Base-by-base conservation (phyloP, 139 green algal species). In the Haematococcus lacustris region DNA sequence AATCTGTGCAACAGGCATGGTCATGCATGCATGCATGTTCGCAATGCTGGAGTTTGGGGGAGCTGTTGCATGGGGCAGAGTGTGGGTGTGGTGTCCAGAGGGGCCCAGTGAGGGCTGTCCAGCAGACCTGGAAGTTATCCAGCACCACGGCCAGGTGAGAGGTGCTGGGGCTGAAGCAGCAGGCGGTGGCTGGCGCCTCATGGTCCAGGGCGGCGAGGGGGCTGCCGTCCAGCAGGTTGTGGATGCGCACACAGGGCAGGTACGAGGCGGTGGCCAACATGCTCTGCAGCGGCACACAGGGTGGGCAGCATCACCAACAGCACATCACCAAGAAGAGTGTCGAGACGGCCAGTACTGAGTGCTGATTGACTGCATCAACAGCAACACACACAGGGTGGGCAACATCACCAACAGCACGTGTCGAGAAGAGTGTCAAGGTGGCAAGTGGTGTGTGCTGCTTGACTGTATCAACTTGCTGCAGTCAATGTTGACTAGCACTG, bases 221-320 rank as follows among this genome's bases (percentile, higher is more conserved):
- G 5, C 43, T 6, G 17, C 82, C 82, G 9, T 50, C 68, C 28
- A 71, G 47, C 43, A 86, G 34, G 25, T 63, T 51, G 78, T 83
- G 87, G 4, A 90, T 51, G 17, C 76, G 71, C 39, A 80, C 69
- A n/a, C n/a, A 67, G 59, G 73, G 32, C 26, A 84, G 80, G 51
- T 80, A 83, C 7, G 69, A 66, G 23, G 78, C 77, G 4, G 83
- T 91, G n/a, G 80, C 82, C 47, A 92, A 71, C 51, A 86, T 69
- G 9, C 30, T 26, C 39, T 59, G 59, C 34, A 53, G 25, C 74
- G 59, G 50, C 63, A 30, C 28, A 7, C 4, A 32, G n/a, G 3
- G 66, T 30, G 40, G 43, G 39, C 26, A 38, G 57, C 28, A 61
- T 35, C 2, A 26, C 26, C 34, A 6, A 51, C 33, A 53, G 47